Conservation (phyloP, 2,329 filamentous ascomycete genomes). For the Emmonsia crescens region DNA sequence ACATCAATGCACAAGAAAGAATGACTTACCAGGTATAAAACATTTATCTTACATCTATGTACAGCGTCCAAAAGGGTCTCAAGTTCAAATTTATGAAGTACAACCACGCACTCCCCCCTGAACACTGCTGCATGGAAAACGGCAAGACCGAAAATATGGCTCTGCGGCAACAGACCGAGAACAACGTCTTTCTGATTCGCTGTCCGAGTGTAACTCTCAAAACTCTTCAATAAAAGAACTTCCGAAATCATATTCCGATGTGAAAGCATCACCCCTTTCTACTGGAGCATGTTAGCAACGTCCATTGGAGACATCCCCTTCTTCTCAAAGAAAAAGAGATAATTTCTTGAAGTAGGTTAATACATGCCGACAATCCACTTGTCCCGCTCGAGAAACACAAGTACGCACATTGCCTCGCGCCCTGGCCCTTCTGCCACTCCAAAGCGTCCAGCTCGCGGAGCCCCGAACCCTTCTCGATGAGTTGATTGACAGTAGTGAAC, state of each 20-base stretch:
- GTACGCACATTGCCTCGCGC: constrained; percentile 54
- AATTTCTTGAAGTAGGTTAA: not conserved
- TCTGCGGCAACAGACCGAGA: constrained; percentile 58
- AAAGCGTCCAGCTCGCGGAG: constrained; percentile 45
- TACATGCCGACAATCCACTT: constrained; percentile 54
- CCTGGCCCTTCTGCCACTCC: constrained; percentile 54
- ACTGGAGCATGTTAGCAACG: not conserved
- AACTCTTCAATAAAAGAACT: constrained; percentile 47
- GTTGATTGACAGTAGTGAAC: constrained; percentile 51
- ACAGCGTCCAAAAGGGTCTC: constrained; percentile 48
- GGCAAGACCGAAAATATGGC: constrained; percentile 64
- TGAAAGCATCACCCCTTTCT: constrained; percentile 68
- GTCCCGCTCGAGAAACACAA: constrained; percentile 65
- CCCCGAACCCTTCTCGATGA: constrained; percentile 47
- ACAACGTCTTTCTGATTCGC: constrained; percentile 38
- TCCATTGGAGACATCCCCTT: not conserved
- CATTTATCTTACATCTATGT: constrained; percentile 52
- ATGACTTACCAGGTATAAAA: constrained; percentile 48
- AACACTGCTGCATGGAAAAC: constrained; percentile 51
- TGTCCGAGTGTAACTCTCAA: constrained; percentile 36
- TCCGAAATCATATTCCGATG: constrained; percentile 64
- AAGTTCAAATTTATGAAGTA: constrained; percentile 63
- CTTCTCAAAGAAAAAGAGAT: not conserved
- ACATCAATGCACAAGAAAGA: not conserved
- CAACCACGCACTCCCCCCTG: constrained; percentile 58